Base-by-base conservation (phyloP, 768 basidiomycete genomes). In the Mycena galericulata region DNA sequence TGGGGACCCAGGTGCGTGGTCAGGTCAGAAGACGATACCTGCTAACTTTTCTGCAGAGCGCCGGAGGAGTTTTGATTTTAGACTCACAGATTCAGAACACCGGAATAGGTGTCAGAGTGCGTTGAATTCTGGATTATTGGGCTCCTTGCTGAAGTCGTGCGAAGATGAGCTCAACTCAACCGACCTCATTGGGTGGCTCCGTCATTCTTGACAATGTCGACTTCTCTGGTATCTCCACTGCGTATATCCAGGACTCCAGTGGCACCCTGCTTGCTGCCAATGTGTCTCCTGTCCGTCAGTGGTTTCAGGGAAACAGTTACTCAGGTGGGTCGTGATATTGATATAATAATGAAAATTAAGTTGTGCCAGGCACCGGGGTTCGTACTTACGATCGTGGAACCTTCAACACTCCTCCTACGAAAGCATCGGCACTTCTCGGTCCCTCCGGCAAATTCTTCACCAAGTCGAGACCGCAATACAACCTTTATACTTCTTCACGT, bases 101-200 rank as follows among this genome's bases (percentile, higher is more conserved):
- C 11, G 61, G 49, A n/a, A 62, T 62, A n/a, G 61, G 61, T 24
- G 40, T 62, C 30, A 26, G 61, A 12, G 61, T 62, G 22, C 5
- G 51, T 43, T 11, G 40, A 4, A 9, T 14, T 41, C 15, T 20
- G 4, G 11, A 41, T 41, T 17, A 14, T 20, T 41, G 40, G 7
- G 15, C 20, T 41, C 11, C 20, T 10, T 41, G 11, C 40, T 17
- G 10, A 14, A 14, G 15, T 41, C 11, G 15, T 18, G 5, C 40
- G 10, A 41, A 41, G 40, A 41, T 41, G 40, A 20, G 20, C 40
- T 17, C 15, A 8, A 41, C 11, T 41, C 40, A 41, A 41, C 15
- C 40, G 15, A 41, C 40, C 11, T 41, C 40, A 17, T 18, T 41
- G 40, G 40, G 15, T 41, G 40, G 20, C 20, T 41, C 40, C 11